Evolutionary conservation across 108 stramenopile genomes (phyloP), one percentile per base, ranked within the genome.

Genomic region (Conticribra weissflogii): DNA sequence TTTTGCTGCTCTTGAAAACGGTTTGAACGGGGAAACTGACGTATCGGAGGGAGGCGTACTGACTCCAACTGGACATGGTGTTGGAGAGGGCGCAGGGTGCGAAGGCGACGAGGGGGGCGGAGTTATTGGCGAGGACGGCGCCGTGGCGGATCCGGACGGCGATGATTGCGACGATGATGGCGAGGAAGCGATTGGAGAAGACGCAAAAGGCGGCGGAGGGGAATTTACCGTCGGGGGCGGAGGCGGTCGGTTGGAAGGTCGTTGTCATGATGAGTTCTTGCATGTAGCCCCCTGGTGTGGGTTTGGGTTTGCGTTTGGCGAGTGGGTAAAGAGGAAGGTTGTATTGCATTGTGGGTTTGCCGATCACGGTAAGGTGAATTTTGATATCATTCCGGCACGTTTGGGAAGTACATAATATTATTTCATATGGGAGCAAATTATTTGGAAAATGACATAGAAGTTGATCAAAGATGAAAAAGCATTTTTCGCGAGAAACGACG

Each of bases 1-100:
- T 93, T 88, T 99, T 99, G 71, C 91, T 96, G 36, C 85, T 83
- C 76, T 99, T 99, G 82, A 96, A 95, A 54, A 99, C 89, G 4
- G 97, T 97, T 83, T 97, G 95, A 14, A 97, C 94, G 22, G 99
- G 99, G 78, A 99, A 99, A 54, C 95, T 92, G 1, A 99, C 98
- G 73, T 98, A 99, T 55, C 90, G 76, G 30, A 99, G 84, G 5
- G 94, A 92, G 25, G 97, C 97, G 74, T 98, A 98, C 83, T 99
- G 99, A 76, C 92, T 87, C 96, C 97, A 99, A 18, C 87, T 87
- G 59, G 90, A 91, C 78, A 98, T 87, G 63, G 97, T 97, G 77
- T 99, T 99, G 68, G 90, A 85, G 19, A 99, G 71, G 0, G 96
- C 93, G 55, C 97, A 97, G 31, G 97, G 96, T 1, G 96, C 93